A percentile compares a stretch with the other conserved stretches of the same genome.
Conservation (phyloP, 1,284 basidiomycete species). For the Ganoderma sinense region DNA sequence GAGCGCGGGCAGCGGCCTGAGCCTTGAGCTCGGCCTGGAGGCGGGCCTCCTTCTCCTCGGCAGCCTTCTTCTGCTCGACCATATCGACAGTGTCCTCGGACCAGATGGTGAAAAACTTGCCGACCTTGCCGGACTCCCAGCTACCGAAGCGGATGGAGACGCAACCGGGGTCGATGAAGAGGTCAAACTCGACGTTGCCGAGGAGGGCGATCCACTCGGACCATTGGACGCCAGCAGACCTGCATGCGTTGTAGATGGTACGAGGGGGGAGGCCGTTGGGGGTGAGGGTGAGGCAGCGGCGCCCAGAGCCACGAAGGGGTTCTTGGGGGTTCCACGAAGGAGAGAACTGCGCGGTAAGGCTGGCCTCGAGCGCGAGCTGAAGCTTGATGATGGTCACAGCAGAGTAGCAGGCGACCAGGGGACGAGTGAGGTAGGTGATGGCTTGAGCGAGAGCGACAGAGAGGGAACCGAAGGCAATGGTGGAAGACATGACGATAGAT, state of each 20-base stretch:
- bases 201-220: slow-evolving; percentile 76
- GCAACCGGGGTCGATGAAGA: slow-evolving; percentile 80
- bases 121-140: slow-evolving; percentile 45
- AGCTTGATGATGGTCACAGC: slow-evolving; percentile 68
- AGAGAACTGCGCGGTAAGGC: slow-evolving; percentile 71
- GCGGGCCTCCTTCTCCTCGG: slow-evolving; percentile 41
- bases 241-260: slow-evolving; percentile 72
- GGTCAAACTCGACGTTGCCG: slow-evolving; percentile 74
- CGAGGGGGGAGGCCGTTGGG: slow-evolving; percentile 73
- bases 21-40: slow-evolving; percentile 43
- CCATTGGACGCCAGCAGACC: slow-evolving; percentile 74
- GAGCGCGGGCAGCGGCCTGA: slow-evolving; percentile 34
- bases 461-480: slow-evolving; percentile 58
- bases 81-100: slow-evolving; percentile 47
- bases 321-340: slow-evolving; percentile 69
- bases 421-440: slow-evolving; percentile 73
- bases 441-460: slow-evolving; percentile 73
- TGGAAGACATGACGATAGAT: slow-evolving; percentile 48
- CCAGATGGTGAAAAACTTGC: slow-evolving; percentile 68
- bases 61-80: slow-evolving; percentile 28
- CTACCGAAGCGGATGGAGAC: slow-evolving; percentile 68
- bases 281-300: slow-evolving; percentile 76
- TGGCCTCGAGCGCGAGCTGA: slow-evolving; percentile 72
- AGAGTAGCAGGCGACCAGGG: slow-evolving; percentile 62
- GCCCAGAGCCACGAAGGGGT: slow-evolving; percentile 70